Conservation (phyloP, 2,329 filamentous ascomycete genomes). For the Exutisphaerella laricina region DNA sequence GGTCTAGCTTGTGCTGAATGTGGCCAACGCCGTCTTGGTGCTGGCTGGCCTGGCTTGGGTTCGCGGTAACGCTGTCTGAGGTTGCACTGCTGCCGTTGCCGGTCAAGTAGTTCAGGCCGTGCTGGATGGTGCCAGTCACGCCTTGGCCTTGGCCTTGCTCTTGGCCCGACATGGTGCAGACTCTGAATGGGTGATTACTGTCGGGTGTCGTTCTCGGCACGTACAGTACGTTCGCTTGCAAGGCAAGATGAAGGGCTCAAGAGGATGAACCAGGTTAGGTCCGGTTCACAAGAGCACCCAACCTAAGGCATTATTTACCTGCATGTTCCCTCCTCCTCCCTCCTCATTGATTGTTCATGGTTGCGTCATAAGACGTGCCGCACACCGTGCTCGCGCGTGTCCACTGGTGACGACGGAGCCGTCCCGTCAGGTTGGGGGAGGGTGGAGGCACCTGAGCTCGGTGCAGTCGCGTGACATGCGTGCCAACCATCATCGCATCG, state of each 20-base stretch:
- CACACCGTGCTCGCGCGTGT: not conserved
- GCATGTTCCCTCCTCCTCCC: not conserved
- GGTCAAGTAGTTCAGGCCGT: not conserved
- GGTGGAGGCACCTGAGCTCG: not conserved
- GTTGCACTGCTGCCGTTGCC: not conserved
- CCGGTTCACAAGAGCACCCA: no score
- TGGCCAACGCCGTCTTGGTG: not conserved
- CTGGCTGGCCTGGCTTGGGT: no score
- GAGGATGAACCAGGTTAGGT: no score
- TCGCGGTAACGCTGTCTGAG: not conserved
- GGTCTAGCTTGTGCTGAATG: conserved; percentile 1
- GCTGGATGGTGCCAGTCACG: not conserved
- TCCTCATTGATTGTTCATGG: not conserved
- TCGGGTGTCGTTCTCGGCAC: not conserved
- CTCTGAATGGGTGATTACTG: not conserved
- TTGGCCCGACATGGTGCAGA: not conserved
- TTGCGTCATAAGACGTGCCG: conserved; percentile 4
- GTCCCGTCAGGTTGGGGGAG: not conserved
- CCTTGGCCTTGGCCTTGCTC: not conserved
- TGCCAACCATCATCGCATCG: no score
- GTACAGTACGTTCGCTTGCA: no score
- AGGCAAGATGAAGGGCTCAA: no score
- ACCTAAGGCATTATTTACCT: not conserved
- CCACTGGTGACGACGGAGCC: no score
- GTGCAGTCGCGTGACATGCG: not conserved